phyloP scores from a whole-genome alignment of 23 red algal species.

The Gracilaria domingensis region DNA sequence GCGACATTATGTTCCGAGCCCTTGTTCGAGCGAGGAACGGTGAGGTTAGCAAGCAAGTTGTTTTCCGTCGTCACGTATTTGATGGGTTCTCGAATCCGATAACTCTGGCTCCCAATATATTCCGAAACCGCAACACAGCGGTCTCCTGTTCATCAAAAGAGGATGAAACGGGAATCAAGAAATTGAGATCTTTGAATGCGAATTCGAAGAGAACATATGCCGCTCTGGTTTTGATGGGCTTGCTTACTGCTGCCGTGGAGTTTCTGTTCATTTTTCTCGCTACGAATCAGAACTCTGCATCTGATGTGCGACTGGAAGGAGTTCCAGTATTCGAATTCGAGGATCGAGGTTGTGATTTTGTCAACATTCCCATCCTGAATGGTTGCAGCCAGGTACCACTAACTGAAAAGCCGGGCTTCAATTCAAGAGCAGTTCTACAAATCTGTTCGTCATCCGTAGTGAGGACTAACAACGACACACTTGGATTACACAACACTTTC shows the following conservation, averaged over 20 bases:
- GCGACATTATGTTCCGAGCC: background rate
- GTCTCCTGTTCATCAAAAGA: background rate
- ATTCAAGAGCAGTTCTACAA: background rate
- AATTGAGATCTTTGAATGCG: background rate
- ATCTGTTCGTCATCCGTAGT: background rate
- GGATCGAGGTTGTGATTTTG: background rate
- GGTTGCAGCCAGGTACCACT: background rate
- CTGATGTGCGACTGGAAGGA: background rate
- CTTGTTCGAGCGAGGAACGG: background rate
- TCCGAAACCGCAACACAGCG: no score
- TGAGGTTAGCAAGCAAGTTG: background rate
- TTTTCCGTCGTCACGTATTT: background rate
- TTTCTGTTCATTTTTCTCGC: slow-evolving; percentile 3
- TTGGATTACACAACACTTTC: background rate
- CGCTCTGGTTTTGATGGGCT: background rate
- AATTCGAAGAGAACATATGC: background rate
- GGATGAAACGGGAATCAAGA: background rate
- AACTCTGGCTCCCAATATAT: background rate
- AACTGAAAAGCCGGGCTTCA: background rate
- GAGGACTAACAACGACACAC: background rate
- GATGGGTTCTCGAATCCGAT: background rate
- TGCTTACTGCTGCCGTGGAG: background rate
- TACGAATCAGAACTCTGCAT: background rate
- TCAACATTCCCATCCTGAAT: background rate
- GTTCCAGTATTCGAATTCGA: slow-evolving; percentile 5